Base-by-base conservation (phyloP, 768 basidiomycete genomes). In the Cystobasidium onofrii region DNA sequence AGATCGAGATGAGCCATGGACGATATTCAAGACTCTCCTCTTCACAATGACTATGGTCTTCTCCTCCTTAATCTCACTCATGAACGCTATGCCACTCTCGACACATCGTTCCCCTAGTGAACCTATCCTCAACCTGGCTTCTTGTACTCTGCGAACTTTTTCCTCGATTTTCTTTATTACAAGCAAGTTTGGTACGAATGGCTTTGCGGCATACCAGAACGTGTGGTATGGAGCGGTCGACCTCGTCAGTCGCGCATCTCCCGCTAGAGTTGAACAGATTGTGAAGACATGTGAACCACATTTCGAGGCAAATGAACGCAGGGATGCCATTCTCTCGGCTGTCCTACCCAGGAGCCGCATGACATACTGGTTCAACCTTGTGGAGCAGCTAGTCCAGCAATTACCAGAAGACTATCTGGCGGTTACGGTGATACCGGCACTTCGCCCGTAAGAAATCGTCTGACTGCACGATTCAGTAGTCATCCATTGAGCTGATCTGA, bases 161-260 rank as follows among this genome's bases (percentile, higher is more conserved):
- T 86, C 85, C 13, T 85, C 87, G 78, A 83, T 91, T 23, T 87
- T 90, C 1, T 90, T 90, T 77, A 85, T 92, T 61, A 86, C 92
- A 9, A 86, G 88, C 10, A 87, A 89, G 77, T 91, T 92, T 76
- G 91, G 91, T 1, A 89, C 81, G 23, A 84, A 84, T 25, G 86
- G 88, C 1, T 89, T 94, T 78, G 78, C 83, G 31, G 89, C 92
- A 77, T 84, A 92, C 50, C 88, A 88, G 76, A 86, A 86, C 77
- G 86, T 85, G 0, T 89, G 90, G 76, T 91, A 90, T 79, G 85
- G 88, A 34, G 87, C 90, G 0, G 81, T 93, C 27, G 91, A 94
- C 41, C 55, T 71, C 76, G 83, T 93, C 44, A 82, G 91, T 10
- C 83, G 86, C 25, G 80, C 81, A 29, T 81, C 84, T 78, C 39